phyloP scores from a whole-genome alignment of 306 rosid species.

The Quercus berberidifolia region DNA sequence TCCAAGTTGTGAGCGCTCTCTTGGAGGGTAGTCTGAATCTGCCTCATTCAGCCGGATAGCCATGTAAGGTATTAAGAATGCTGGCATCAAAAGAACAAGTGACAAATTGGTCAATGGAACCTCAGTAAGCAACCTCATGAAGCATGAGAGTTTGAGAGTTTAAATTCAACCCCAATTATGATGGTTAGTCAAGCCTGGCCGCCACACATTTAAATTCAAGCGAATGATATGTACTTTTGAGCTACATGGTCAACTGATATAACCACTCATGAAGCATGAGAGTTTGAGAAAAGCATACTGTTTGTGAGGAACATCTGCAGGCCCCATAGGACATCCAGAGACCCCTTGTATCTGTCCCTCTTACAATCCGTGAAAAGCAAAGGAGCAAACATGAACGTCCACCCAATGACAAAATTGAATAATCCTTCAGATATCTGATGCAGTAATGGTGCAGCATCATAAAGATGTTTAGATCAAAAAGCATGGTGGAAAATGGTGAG shows the following conservation, averaged over 20 bases:
- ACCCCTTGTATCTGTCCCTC: constrained; percentile 65
- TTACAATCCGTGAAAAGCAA: constrained; percentile 67
- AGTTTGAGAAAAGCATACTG: constrained; percentile 48
- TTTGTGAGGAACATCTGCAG: constrained; percentile 94
- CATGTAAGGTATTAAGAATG: constrained; percentile 93
- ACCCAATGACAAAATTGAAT: constrained; percentile 87
- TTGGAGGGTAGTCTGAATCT: constrained; percentile 30
- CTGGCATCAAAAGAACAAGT: constrained; percentile 36
- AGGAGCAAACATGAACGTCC: constrained; percentile 96
- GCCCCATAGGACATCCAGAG: constrained; percentile 75
- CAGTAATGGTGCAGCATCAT: constrained; percentile 9
- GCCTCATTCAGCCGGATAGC: constrained; percentile 78
- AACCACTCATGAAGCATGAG: constrained; percentile 7
- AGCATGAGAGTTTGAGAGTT: neutral
- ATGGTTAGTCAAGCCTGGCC: neutral
- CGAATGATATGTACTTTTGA: neutral
- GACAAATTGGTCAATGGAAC: constrained; percentile 2
- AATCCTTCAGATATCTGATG: constrained; percentile 82
- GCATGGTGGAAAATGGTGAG: neutral
- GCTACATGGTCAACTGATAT: constrained; percentile 5
- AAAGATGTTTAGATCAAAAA: constrained; percentile 12
- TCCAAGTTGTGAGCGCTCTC: constrained; percentile 53
- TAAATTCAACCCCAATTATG: neutral
- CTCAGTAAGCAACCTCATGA: neutral
- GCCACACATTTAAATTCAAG: neutral